Conservation (phyloP, 1,284 basidiomycete species). For the Malassezia restricta region DNA sequence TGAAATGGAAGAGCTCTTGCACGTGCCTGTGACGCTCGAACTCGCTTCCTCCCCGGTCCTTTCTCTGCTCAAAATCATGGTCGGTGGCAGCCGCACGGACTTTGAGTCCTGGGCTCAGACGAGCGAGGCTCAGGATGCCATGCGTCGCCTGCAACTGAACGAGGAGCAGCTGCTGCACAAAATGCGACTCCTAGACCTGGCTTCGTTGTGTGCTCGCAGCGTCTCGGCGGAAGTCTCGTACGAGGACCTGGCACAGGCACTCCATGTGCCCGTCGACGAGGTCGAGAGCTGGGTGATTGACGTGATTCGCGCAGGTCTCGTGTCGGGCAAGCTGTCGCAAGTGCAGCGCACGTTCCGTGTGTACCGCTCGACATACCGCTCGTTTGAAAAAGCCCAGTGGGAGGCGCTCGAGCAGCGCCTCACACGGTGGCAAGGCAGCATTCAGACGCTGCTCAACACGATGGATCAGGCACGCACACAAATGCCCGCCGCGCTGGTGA, state of each 20-base stretch:
- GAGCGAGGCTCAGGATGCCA: conserved; percentile 5
- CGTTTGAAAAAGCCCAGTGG: conserved; percentile 41
- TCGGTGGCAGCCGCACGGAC: conserved; percentile 25
- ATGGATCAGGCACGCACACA: conserved; percentile 11
- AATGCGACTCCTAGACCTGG: conserved; percentile 40
- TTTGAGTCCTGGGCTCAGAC: conserved; percentile 20
- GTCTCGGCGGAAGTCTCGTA: conserved; percentile 38
- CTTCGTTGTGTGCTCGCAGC: conserved; percentile 31
- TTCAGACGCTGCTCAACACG: conserved; percentile 26
- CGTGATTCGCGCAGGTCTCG: conserved; percentile 43
- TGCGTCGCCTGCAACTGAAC: conserved; percentile 20
- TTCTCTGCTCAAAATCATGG: conserved; percentile 36
- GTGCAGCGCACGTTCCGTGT: conserved; percentile 38
- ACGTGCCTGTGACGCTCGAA: conserved; percentile 24
- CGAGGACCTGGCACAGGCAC: conserved; percentile 23
- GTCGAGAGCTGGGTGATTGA: conserved; percentile 46
- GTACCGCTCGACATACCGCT: conserved; percentile 34
- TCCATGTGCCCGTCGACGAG: conserved; percentile 25
- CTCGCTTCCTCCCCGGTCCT: conserved; percentile 25
- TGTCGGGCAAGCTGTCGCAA: conserved; percentile 40
- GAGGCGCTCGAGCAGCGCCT: conserved; percentile 30
- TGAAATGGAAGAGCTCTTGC: conserved; percentile 37
- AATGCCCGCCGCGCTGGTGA: conserved; percentile 1
- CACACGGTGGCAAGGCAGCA: conserved; percentile 35
- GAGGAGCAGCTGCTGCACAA: conserved; percentile 27